Percentiles rank a stretch among this genome's conserved stretches.
These are phyloP conservation scores for Macrophomina pseudophaseolina DNA, from an alignment of 2,329 filamentous ascomycete species.

Conservation along the genomic window DNA sequence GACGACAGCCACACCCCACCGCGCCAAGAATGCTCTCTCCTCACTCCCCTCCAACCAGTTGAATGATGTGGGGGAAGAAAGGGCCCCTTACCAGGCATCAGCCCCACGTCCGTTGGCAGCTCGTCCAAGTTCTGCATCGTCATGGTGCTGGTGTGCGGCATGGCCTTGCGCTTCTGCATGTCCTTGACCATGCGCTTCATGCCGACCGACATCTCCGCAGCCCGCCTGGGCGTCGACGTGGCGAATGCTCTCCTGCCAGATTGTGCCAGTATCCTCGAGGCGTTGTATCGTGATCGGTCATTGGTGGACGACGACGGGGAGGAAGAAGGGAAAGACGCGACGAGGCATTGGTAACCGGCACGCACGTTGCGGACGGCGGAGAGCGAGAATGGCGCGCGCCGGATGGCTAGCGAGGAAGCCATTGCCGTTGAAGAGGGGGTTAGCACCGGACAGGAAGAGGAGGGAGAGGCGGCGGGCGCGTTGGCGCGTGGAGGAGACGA, in stretches of 20 bases:
- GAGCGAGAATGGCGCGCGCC: background rate
- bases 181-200: conserved; percentile 12
- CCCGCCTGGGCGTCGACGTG: background rate
- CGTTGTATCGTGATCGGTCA: background rate
- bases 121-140: conserved; percentile 6
- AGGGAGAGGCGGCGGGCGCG: background rate
- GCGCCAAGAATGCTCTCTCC: background rate
- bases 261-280: background rate
- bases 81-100: conserved; percentile 30
- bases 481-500: background rate
- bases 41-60: background rate
- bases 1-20: too few species aligned
- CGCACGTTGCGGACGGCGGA: background rate
- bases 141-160: background rate
- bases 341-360: conserved; percentile 8
- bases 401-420: conserved; percentile 12
- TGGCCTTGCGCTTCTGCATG: conserved; percentile 16
- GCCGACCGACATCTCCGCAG: background rate
- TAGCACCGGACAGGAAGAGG: background rate
- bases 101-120: conserved; percentile 30
- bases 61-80: background rate
- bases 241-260: background rate
- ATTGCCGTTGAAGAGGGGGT: background rate
- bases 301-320: background rate
- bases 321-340: background rate